Base-by-base conservation (phyloP, 2,329 filamentous ascomycete genomes). In the Trichothecium sympodiale region DNA sequence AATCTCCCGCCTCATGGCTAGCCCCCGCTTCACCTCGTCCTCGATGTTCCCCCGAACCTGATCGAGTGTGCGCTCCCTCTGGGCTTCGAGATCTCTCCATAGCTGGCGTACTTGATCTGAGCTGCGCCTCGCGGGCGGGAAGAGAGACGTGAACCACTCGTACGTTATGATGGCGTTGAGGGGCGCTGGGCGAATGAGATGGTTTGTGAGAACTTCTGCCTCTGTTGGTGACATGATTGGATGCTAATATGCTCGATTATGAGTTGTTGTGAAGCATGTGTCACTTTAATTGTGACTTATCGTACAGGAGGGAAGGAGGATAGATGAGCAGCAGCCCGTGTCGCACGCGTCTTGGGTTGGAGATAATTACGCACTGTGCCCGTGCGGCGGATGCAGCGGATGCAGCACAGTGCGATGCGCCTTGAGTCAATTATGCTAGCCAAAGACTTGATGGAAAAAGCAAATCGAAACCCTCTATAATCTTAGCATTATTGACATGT, bases 41-140 rank as follows among this genome's bases (percentile, higher is more conserved):
- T 69, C 66, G 39, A 88, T 81, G 46, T 75, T 82, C 8, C 57
- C 55, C 49, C 75, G 67, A 12, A 93, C 77, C 4, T 63, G 55
- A 46, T 89, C 82, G 36, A 86, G 69, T 9, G 81, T 64, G 33
- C 70, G 67, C 41, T 79, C 76, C 37, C 86, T 76, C 52, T 87
- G 74, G 40, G 77, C 70, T 49, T 91, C 83, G 3, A 94, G 68
- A 53, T 91, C 83, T 33, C 82, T 76, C 53, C 93, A 94, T 5
- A 94, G 66, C 1, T 69, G 64, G 38, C 76, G 74, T 33, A 89
- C 69, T 38, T 80, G 76, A 0, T 81, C 73, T 32, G 78, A 80
- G 17, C 69, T 62, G 40, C 78, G 80, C 34, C 78, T 65, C 28
- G 72, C 58, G 34, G 69, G 73, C 9, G 86, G 85, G 50, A 94